A percentile compares a stretch with the other conserved stretches of the same genome.
phyloP scores from a whole-genome alignment of 1,284 basidiomycete species.

The Coniferiporia sulphurascens region DNA sequence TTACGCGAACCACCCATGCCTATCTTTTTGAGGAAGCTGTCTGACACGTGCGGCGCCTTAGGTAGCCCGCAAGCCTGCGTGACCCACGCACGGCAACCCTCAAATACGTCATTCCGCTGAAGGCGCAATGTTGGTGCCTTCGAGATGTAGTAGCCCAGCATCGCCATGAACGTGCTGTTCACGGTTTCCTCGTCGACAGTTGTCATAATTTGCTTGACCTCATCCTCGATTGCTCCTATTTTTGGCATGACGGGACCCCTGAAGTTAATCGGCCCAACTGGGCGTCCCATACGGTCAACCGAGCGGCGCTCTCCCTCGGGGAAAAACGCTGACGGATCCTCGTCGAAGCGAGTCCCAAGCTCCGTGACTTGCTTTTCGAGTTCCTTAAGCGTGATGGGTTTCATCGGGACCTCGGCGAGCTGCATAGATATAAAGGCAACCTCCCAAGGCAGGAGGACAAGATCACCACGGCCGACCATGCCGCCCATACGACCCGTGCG shows the following conservation, averaged over 20 bases:
- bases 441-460: slow-evolving; percentile 86
- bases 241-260: slow-evolving; percentile 14
- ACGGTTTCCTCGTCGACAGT: slow-evolving; percentile 54
- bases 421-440: slow-evolving; percentile 63
- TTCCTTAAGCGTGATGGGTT: slow-evolving; percentile 49
- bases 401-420: slow-evolving; percentile 70
- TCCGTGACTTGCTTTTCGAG: slow-evolving; percentile 46
- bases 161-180: slow-evolving; percentile 61
- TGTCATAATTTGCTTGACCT: slow-evolving; percentile 36
- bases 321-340: slow-evolving; percentile 28
- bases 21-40: slow-evolving; percentile 39
- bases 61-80: slow-evolving; percentile 46
- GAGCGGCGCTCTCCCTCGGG: background rate
- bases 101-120: slow-evolving; percentile 43
- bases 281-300: slow-evolving; percentile 5
- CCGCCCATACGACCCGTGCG: slow-evolving; percentile 81
- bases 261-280: slow-evolving; percentile 9
- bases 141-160: slow-evolving; percentile 75
- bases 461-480: slow-evolving; percentile 73
- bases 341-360: slow-evolving; percentile 50
- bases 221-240: slow-evolving; percentile 19
- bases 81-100: slow-evolving; percentile 68
- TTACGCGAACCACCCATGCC: no score
- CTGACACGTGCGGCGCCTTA: slow-evolving; percentile 45
- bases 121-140: slow-evolving; percentile 49